A percentile compares a stretch with the other conserved stretches of the same genome.
These are phyloP conservation scores for Noccaea caerulescens DNA, from an alignment of 345 rosid genomes.

Conservation along the genomic window DNA sequence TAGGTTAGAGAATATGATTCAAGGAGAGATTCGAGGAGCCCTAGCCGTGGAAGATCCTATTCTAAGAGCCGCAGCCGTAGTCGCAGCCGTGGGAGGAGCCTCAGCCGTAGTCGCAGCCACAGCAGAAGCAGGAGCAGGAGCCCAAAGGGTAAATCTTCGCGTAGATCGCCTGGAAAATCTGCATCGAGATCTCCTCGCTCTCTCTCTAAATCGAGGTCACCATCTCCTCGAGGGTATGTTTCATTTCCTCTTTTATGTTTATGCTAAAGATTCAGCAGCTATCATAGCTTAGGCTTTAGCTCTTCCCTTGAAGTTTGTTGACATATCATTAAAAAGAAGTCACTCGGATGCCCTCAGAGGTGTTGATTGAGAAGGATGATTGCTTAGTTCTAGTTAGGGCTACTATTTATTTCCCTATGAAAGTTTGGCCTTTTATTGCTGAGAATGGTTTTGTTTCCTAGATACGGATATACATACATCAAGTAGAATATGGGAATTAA, in stretches of 20 bases:
- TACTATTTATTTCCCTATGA: conserved; percentile 43
- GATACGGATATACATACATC: conserved; percentile 78
- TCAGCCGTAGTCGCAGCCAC: conserved; percentile 58
- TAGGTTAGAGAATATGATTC: conserved; percentile 92
- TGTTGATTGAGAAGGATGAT: conserved; percentile 20
- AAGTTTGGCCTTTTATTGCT: conserved; percentile 55
- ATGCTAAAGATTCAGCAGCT: conserved; percentile 15
- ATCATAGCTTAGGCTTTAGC: conserved; percentile 12
- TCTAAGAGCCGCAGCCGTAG: conserved; percentile 71
- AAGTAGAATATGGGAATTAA: conserved; percentile 69
- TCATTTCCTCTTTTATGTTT: conserved; percentile 21
- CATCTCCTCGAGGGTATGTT: conserved; percentile 69
- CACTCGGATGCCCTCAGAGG: conserved; percentile 23
- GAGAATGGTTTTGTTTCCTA: conserved; percentile 56
- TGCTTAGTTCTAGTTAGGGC: conserved; percentile 28
- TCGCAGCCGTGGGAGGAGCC: conserved; percentile 61
- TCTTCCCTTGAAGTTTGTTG: conserved; percentile 20
- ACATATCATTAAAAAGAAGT: not conserved
- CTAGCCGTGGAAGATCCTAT: conserved; percentile 71
- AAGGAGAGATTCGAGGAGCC: conserved; percentile 76
- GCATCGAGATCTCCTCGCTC: conserved; percentile 65
- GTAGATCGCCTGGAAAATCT: conserved; percentile 69
- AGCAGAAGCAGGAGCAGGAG: conserved; percentile 50
- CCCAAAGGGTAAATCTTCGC: conserved; percentile 62
- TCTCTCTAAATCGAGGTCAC: conserved; percentile 68